phyloP scores from a whole-genome alignment of 2,329 filamentous ascomycete species.

The Hymenoscyphus fraxineus region DNA sequence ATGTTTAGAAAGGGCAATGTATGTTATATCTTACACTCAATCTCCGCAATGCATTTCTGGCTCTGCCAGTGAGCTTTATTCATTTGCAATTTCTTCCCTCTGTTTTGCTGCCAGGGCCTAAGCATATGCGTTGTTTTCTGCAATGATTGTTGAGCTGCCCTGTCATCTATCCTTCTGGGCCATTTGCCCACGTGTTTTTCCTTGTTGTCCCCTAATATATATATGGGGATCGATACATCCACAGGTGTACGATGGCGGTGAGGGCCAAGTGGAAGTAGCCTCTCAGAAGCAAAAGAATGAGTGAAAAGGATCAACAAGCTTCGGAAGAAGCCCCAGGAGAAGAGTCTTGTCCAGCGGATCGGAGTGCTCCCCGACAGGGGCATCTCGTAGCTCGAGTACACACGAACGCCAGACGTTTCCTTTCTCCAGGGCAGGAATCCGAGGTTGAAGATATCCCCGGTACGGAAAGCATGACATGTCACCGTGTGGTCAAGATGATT shows the following conservation, averaged over 20 bases:
- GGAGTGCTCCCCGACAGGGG: not conserved
- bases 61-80: not conserved
- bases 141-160: not conserved
- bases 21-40: conserved; percentile 14
- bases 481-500: not conserved
- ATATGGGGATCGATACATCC: not conserved
- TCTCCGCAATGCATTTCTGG: not conserved
- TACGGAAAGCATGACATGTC: not conserved
- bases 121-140: conserved; percentile 1
- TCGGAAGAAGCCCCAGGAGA: not conserved
- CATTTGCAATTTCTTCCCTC: conserved; percentile 5
- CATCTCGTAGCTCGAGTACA: not conserved
- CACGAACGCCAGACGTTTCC: not conserved
- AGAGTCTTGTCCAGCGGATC: not conserved
- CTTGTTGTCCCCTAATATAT: not conserved
- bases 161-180: not conserved
- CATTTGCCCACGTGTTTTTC: not conserved
- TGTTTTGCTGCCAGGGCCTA: not conserved
- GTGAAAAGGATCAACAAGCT: not conserved
- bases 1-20: conserved; percentile 30
- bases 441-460: conserved; percentile 11
- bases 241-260: not conserved
- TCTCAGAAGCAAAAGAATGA: not conserved
- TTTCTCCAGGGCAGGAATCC: conserved; percentile 9
- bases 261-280: not conserved